Evolutionary conservation across 1,139 yeast species (phyloP), one percentile per base, ranked within the genome.

Genomic region (Blastobotrys apis): DNA sequence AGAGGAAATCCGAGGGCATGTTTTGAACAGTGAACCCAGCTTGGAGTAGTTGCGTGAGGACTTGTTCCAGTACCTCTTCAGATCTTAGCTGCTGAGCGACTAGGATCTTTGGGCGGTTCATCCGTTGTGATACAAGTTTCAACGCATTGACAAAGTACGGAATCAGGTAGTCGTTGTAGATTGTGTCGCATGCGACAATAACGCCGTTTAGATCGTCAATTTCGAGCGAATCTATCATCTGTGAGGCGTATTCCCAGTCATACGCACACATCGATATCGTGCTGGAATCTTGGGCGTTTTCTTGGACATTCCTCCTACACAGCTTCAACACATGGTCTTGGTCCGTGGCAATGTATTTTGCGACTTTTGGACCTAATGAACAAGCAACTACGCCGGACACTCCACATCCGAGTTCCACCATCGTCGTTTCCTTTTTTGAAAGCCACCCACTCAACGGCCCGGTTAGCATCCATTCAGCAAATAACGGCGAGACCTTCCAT

Each of bases 361-460:
- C 41, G 8, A 69, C 66, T 10, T 44, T 36, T 0, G 69, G 68
- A 0, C 75, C 77, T 12, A 82, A 48, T 0, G 71, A 59, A 3
- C 74, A 60, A 0, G 79, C 78, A 22, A 78, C 59, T 1, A 81
- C 59, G 0, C 83, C 88, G 0, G 81, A 72, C 0, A 74, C 74
- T 0, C 94, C 94, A 13, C 84, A 62, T 0, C 94, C 94, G 5
- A 83, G 59, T 53, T 83, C 92, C 2, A 82, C 62, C 0, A 81
- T 71, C 1, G 56, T 53, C 30, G 56, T 54, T 49, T 27, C 48
- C 20, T 31, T 61, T 37, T 36, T 52, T 37, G 41, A 31, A n/a
- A 33, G 35, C 4, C 41, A 39, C 12, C 42, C 32, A 5, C 39
- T 35, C 4, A 39, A 9, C 2, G 44, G n/a, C 2, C 26, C 37